phyloP scores from a whole-genome alignment of 805 yeast species.

The Suhomyces canberraensis region DNA sequence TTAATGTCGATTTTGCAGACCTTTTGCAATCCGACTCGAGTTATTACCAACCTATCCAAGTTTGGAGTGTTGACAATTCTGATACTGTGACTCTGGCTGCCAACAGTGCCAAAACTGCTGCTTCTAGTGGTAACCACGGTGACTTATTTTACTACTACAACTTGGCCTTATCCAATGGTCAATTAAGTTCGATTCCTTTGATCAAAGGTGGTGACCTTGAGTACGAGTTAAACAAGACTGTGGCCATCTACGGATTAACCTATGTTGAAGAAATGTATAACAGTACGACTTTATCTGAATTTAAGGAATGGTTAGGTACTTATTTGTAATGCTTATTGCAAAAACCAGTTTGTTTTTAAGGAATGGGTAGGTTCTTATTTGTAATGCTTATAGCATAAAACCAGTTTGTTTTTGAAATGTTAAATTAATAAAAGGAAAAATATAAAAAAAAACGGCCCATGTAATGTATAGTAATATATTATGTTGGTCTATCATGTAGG shows the following conservation, averaged over 20 bases:
- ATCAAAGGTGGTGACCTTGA: not conserved
- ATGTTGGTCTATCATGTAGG: no score
- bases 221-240: not conserved
- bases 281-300: not conserved
- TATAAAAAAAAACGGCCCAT: no score
- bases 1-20: no score
- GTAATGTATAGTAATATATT: no score
- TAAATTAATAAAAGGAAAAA: not conserved
- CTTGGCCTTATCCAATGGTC: not conserved
- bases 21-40: no score
- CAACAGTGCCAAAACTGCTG: not conserved
- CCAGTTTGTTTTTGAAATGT: no score
- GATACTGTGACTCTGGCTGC: not conserved
- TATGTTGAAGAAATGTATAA: not conserved
- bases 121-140: not conserved
- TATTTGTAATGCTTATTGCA: no score
- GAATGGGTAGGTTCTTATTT: no score
- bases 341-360: no score
- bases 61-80: no score
- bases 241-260: not conserved
- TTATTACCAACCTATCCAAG: no score
- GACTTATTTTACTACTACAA: not conserved
- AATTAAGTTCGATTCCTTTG: not conserved
- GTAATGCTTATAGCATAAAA: no score
- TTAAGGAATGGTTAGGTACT: not conserved